Base-by-base conservation (phyloP, 2,329 filamentous ascomycete genomes). In the Colletotrichum sp. region DNA sequence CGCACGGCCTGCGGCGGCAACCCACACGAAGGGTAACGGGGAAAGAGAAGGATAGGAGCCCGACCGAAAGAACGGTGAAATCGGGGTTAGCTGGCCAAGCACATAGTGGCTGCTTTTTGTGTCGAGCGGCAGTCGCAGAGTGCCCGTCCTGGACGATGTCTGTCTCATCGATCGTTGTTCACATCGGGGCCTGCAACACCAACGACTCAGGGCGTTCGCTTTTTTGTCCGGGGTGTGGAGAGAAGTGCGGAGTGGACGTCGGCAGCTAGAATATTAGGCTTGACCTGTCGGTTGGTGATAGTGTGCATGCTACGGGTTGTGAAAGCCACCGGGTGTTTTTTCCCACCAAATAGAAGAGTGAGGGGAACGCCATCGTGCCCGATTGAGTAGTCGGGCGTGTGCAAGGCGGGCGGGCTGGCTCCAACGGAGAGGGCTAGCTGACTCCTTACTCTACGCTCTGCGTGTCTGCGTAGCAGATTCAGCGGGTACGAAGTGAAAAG, bases 91-190 rank as follows among this genome's bases (percentile, higher is more conserved):
- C 26, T 68, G 63, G 63, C 69, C 69, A 73, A 72, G 71, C 24
- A 24, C 44, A 21, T 13, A 52, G 44, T 21, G 44, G n/a, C 44
- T 21, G 49, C 30, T 67, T 32, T 24, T 28, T 16, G 49, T 62
- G 71, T 76, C 59, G 60, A 64, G 26, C 57, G 16, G 28, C 52
- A 62, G 64, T 76, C 64, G 59, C 74, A 69, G 70, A 65, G 49
- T 68, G 65, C 44, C 65, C 52, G 65, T 76, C 49, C 70, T 73
- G 74, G 44, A 76, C 70, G 32, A 39, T 63, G 74, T 52, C 64
- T 49, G 74, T 76, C 70, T 76, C 70, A 74, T 73, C 74, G 34
- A 62, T 67, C 34, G 34, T 74, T 21, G 59, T 32, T 44, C 30
- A 59, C 32, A 36, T 28, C 39, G 21, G 26, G 49, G 70, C 39